phyloP scores from a whole-genome alignment of 2,329 filamentous ascomycete genomes.

The Penicillium sp. region DNA sequence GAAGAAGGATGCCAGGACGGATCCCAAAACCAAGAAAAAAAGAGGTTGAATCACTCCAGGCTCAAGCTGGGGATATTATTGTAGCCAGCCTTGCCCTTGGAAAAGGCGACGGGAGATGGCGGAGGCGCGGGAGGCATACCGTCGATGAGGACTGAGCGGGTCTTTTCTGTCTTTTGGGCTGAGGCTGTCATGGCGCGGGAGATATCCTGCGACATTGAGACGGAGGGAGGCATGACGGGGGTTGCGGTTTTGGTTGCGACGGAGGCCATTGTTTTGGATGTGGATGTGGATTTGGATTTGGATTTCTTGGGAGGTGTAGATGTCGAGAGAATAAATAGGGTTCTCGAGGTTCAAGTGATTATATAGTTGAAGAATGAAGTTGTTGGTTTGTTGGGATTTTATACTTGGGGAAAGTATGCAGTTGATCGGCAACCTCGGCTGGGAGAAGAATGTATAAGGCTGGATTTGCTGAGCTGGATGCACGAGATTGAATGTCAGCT shows the following conservation, averaged over 20 bases:
- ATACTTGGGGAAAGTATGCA: not conserved
- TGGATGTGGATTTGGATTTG: not conserved
- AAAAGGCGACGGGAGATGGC: slow-evolving; percentile 21
- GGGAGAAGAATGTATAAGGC: not conserved
- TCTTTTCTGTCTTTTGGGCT: slow-evolving; percentile 30
- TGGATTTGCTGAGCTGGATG: not conserved
- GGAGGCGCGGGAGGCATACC: slow-evolving; percentile 26
- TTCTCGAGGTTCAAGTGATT: not conserved
- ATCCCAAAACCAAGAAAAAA: not conserved
- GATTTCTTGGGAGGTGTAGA: not conserved
- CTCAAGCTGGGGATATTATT: slow-evolving; percentile 21
- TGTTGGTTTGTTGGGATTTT: not conserved
- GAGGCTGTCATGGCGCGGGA: slow-evolving; percentile 38
- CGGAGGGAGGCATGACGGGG: slow-evolving; percentile 16
- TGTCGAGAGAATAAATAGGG: not conserved
- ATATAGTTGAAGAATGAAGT: not conserved
- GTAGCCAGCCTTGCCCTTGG: slow-evolving; percentile 10
- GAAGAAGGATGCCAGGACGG: not conserved
- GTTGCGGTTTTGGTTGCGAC: slow-evolving; percentile 21
- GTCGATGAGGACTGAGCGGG: slow-evolving; percentile 17
- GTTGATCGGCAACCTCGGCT: slow-evolving; percentile 9
- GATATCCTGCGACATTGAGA: slow-evolving; percentile 37
- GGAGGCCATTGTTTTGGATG: slow-evolving; percentile 6
- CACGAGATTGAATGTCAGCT: slow-evolving; percentile 1
- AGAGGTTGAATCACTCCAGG: slow-evolving; percentile 13